These are phyloP conservation scores for Afroboletus lepidellus DNA, from an alignment of 1,284 basidiomycete species.

Conservation along the genomic window DNA sequence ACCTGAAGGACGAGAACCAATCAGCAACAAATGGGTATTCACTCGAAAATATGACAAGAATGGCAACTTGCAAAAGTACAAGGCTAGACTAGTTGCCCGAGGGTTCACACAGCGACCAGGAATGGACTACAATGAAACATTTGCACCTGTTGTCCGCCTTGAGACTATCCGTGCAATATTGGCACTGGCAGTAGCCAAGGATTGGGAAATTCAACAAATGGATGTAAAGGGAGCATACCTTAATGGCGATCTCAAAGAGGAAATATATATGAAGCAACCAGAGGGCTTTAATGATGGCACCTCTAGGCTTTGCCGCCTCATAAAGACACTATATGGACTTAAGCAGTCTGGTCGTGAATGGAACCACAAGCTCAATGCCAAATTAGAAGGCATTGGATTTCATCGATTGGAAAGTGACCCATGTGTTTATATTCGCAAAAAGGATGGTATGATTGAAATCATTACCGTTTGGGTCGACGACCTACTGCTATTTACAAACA, in stretches of 20 bases:
- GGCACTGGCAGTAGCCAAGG: no score
- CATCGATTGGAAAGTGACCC: not conserved
- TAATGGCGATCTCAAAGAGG: constrained; percentile 13
- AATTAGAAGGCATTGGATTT: not conserved
- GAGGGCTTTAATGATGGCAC: constrained; percentile 29
- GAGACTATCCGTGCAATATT: no score
- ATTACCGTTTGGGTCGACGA: not conserved
- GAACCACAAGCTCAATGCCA: not conserved
- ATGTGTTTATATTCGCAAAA: not conserved
- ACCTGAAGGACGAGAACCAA: not conserved
- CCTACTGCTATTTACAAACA: not conserved
- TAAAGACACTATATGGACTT: no score
- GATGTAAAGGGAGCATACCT: no score
- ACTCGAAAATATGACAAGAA: no score
- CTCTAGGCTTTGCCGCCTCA: no score
- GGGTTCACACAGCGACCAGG: no score
- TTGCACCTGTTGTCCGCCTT: no score
- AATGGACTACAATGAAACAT: no score
- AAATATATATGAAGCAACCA: constrained; percentile 21
- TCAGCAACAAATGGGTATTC: no score
- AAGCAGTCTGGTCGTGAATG: no score
- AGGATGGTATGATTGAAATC: not conserved
- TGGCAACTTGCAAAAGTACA: not conserved
- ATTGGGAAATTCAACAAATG: not conserved
- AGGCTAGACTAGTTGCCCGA: not conserved